Evolutionary conservation across 345 rosid species (phyloP).

Genomic region (Lepidium aucheri): DNA sequence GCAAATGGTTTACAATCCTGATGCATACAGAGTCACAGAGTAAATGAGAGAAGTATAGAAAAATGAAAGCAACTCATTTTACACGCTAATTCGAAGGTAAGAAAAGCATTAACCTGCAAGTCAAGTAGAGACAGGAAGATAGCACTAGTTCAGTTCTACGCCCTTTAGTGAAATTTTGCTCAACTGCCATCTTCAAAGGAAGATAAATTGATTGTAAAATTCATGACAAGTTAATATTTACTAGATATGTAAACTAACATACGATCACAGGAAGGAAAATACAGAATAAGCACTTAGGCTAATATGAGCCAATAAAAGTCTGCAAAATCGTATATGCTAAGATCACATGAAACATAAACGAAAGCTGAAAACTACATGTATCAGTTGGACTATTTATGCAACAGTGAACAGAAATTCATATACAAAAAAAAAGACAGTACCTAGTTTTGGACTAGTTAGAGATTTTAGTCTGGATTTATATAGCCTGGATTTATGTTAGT

Average conservation of each 20-base stretch:
- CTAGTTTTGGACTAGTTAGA: too few species aligned
- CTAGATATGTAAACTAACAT: constrained; percentile 22
- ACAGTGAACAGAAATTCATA: too few species aligned
- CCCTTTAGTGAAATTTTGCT: constrained; percentile 67
- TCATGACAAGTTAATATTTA: not conserved
- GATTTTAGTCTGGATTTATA: too few species aligned
- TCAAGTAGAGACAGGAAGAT: constrained; percentile 79
- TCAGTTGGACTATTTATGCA: too few species aligned
- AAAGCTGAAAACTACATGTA: not conserved
- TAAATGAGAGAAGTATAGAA: not conserved
- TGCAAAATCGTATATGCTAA: not conserved
- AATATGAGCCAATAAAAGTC: not conserved
- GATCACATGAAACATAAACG: not conserved
- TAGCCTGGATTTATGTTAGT: too few species aligned
- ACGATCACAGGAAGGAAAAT: not conserved
- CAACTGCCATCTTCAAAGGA: constrained; percentile 52
- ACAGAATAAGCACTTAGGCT: not conserved
- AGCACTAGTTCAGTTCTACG: constrained; percentile 81
- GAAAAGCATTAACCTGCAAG: constrained; percentile 57
- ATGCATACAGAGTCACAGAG: constrained; percentile 69
- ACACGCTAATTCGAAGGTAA: constrained; percentile 66
- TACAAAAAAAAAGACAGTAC: constrained; percentile 20
- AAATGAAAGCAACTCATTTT: constrained; percentile 23
- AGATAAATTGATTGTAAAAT: not conserved
- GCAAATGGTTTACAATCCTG: constrained; percentile 40